Base-by-base conservation (phyloP, 2,329 filamentous ascomycete genomes). In the Fusarium cicatricum region DNA sequence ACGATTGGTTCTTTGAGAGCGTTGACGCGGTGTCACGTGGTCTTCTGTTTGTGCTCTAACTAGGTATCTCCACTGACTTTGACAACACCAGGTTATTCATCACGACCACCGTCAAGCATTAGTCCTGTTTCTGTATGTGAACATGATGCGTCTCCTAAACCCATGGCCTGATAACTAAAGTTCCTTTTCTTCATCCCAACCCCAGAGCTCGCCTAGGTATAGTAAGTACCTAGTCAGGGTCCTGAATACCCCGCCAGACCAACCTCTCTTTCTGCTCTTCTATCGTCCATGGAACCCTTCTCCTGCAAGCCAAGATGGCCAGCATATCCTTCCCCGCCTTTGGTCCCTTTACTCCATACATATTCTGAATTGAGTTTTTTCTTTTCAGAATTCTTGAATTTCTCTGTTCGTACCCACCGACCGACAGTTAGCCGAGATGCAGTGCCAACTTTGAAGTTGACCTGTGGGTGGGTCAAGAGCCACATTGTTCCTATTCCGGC, bases 1-100 rank as follows among this genome's bases (percentile, higher is more conserved):
- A 23, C 34, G 44, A 26, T 47, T 23, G 21, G n/a, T n/a, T n/a
- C n/a, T n/a, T n/a, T n/a, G n/a, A 29, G 23, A 37, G 33, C 21
- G 23, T 32, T 51, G 39, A 51, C 59, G 59, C 59, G 59, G 51
- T 50, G 6, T 62, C 59, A 62, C 59, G 59, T 62, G 59, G 2
- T 5, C 39, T 7, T 34, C n/a, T 34, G 15, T 15, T 15, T 10
- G 32, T 10, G 14, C 16, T 43, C 33, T 58, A 42, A 28, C 41
- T 28, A n/a, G n/a, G n/a, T n/a, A n/a, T 23, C 7, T 23, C 21
- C 21, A 23, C 21, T 23, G 21, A 23, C 21, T 23, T 23, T 23
- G 4, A 4, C 21, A 23, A 23, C 21, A 23, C 21, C 21, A 23
- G 7, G 21, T 23, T 7, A 19, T 39, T 3, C 26, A 48, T 11